Base-by-base conservation (phyloP, 208 protist genomes). In the Trypanosoma theileri region DNA sequence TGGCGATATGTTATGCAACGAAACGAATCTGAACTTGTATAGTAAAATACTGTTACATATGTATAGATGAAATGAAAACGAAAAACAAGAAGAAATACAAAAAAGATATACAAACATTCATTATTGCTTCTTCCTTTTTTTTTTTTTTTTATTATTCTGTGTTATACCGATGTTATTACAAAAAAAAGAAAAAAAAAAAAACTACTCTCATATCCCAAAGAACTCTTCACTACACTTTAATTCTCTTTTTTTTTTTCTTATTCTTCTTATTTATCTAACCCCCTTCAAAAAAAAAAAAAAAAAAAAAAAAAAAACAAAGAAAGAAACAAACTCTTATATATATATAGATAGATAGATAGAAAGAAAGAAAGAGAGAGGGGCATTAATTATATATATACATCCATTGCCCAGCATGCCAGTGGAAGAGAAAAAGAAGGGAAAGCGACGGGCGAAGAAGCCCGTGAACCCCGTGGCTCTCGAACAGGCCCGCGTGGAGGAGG, bases 401-500 rank as follows among this genome's bases (percentile, higher is more conserved):
- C n/a, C n/a, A n/a, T n/a, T n/a, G n/a, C n/a, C n/a, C n/a, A n/a
- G 16, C 2, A 48, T 48, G 44, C 44, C 65, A 59, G 67, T 40
- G 21, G 28, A n/a, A n/a, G n/a, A 69, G 6, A 58, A 56, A 16
- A 65, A 68, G 61, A 79, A 75, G 59, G 59, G 73, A 6, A 78
- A 76, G 62, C 44, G 48, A 16, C 28, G 57, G 26, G 66, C n/a
- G 60, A 73, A 55, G 48, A 67, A 57, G 44, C 44, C 68, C 13
- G 65, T 93, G 16, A 82, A 83, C 63, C 74, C 80, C 7, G 73
- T 88, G 12, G 80, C 79, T 11, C 41, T 88, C 28, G 87, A 93
- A 65, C 81, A 77, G n/a, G 64, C 77, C n/a, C 80, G 81, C 31
- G 73, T 82, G 26, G 85, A 93, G 67, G 94, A 92, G 63, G 81